These are phyloP conservation scores for Hevea brasiliensis DNA, from an alignment of 345 rosid genomes.

Conservation along the genomic window DNA sequence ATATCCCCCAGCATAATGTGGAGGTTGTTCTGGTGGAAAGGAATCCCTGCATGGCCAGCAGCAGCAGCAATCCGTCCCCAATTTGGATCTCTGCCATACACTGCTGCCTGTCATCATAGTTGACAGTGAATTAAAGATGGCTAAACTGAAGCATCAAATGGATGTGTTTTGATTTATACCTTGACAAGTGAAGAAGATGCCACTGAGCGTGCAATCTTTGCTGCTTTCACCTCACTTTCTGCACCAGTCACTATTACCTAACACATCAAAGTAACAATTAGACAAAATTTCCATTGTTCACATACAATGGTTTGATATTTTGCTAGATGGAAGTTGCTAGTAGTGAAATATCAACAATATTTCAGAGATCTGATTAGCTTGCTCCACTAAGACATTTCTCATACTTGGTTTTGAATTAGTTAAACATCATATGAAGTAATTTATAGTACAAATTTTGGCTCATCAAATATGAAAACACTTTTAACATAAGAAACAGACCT, in stretches of 20 bases:
- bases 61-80: slow-evolving; percentile 98
- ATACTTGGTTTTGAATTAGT: not conserved
- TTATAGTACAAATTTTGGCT: too few species aligned
- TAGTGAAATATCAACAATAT: not conserved
- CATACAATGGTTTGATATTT: not conserved
- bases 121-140: slow-evolving; percentile 19
- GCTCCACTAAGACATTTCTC: not conserved
- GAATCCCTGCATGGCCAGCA: slow-evolving; percentile 80
- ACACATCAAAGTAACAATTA: not conserved
- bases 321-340: not conserved
- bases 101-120: slow-evolving; percentile 67
- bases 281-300: slow-evolving; percentile 3
- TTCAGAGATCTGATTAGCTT: not conserved
- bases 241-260: slow-evolving; percentile 77
- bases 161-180: slow-evolving; percentile 39
- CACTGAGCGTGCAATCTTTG: slow-evolving; percentile 85
- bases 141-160: slow-evolving; percentile 20
- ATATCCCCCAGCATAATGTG: slow-evolving; percentile 71
- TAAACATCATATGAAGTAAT: not conserved
- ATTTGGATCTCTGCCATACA: slow-evolving; percentile 93
- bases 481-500: slow-evolving; percentile 45
- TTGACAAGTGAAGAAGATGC: slow-evolving; percentile 95
- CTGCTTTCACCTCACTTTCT: slow-evolving; percentile 70
- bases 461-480: not conserved
- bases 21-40: slow-evolving; percentile 59